Evolutionary conservation across 2,329 filamentous ascomycete species (phyloP).

Genomic region (Fusarium concolor): DNA sequence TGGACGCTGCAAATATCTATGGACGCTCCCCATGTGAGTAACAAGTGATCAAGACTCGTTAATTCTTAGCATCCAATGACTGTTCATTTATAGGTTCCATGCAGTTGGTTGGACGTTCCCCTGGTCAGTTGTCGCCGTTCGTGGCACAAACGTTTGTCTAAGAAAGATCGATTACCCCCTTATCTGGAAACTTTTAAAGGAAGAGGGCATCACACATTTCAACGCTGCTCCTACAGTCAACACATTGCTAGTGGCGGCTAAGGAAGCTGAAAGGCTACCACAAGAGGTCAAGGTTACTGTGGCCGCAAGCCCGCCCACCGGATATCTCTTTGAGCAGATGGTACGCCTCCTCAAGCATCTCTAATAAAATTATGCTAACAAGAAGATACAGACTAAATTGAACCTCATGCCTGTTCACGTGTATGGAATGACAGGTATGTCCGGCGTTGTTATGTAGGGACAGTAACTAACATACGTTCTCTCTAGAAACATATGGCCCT

Average conservation of each 20-base stretch:
- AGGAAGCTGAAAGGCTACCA: constrained; percentile 77
- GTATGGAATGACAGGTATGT: constrained; percentile 76
- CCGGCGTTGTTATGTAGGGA: not conserved
- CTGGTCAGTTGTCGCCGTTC: constrained; percentile 91
- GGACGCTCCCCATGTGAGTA: constrained; percentile 91
- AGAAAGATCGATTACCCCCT: constrained; percentile 94
- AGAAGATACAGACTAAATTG: constrained; percentile 59
- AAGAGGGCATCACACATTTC: constrained; percentile 92
- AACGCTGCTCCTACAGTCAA: constrained; percentile 97
- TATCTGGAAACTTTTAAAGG: constrained; percentile 89
- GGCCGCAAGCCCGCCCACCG: constrained; percentile 89
- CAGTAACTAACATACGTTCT: not conserved
- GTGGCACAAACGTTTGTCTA: constrained; percentile 95
- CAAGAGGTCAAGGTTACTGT: constrained; percentile 87
- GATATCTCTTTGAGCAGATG: constrained; percentile 95
- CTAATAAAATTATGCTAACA: constrained; percentile 7
- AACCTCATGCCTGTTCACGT: constrained; percentile 94
- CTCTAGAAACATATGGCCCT: constrained; percentile 85
- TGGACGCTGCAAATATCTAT: constrained; percentile 83
- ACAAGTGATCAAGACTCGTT: constrained; percentile 23
- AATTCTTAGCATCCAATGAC: not conserved
- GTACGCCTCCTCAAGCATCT: constrained; percentile 52
- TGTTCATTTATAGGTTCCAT: constrained; percentile 64
- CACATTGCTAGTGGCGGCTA: constrained; percentile 85
- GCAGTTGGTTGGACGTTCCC: constrained; percentile 87